Percentiles rank a stretch among this genome's conserved stretches.
Evolutionary conservation across 352 stramenopile genomes (phyloP).

Genomic region (Thalassiosira mediterranea): DNA sequence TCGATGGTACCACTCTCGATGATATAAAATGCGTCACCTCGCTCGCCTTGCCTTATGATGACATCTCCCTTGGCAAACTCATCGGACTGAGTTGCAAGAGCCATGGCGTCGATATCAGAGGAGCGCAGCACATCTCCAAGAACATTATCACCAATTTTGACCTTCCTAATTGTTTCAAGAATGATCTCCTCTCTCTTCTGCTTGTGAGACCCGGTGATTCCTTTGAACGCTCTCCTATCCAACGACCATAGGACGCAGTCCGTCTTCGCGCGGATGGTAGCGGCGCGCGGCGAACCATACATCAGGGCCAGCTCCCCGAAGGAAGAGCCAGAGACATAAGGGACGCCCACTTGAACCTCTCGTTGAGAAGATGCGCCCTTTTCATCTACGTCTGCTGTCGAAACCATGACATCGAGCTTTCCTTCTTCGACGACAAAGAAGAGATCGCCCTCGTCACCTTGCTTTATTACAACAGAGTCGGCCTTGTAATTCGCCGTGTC

Average conservation of each 20-base stretch:
- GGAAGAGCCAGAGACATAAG: slow-evolving; percentile 65
- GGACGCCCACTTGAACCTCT: slow-evolving; percentile 59
- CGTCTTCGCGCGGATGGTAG: slow-evolving; percentile 88
- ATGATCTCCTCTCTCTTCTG: slow-evolving; percentile 62
- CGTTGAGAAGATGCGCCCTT: slow-evolving; percentile 1
- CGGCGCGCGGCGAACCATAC: slow-evolving; percentile 94
- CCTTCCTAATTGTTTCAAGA: slow-evolving; percentile 59
- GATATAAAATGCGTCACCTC: slow-evolving; percentile 82
- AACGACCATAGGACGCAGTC: slow-evolving; percentile 91
- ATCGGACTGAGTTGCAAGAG: slow-evolving; percentile 69
- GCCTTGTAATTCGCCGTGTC: slow-evolving; percentile 62
- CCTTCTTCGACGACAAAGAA: slow-evolving; percentile 85
- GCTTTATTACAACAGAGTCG: slow-evolving; percentile 75
- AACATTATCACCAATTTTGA: slow-evolving; percentile 61
- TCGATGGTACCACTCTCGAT: slow-evolving; percentile 74
- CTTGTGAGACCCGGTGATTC: slow-evolving; percentile 71
- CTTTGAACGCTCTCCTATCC: slow-evolving; percentile 80
- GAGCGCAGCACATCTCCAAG: slow-evolving; percentile 65
- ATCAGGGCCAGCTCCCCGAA: slow-evolving; percentile 97
- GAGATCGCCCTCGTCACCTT: slow-evolving; percentile 80
- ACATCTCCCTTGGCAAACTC: slow-evolving; percentile 72
- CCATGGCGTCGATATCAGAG: slow-evolving; percentile 80
- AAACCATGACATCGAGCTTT: slow-evolving; percentile 73
- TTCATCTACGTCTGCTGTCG: slow-evolving; percentile 15
- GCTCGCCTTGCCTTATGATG: slow-evolving; percentile 84